Conservation (phyloP, 2,329 filamentous ascomycete genomes). For the Apiospora marii region DNA sequence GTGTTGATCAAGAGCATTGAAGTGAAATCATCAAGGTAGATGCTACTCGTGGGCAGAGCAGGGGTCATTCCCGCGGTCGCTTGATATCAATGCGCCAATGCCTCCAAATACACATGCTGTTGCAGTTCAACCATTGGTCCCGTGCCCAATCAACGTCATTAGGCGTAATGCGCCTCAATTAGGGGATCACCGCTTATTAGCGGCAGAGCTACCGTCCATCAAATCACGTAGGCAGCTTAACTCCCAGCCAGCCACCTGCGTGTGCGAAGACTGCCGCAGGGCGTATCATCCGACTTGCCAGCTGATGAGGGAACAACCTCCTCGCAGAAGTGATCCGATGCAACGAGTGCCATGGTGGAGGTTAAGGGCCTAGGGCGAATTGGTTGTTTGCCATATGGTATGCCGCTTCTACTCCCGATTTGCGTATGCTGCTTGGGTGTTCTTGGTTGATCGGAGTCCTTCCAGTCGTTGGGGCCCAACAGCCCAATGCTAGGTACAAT, state of each 20-base stretch:
- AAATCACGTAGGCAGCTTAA: conserved; percentile 3
- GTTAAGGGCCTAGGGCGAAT: not conserved
- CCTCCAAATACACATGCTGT: not conserved
- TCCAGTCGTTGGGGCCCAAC: conserved; percentile 11
- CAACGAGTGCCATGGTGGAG: not conserved
- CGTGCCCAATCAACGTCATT: conserved; percentile 22
- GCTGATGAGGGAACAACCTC: not conserved
- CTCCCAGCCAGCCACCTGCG: not conserved
- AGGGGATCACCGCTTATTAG: conserved; percentile 21
- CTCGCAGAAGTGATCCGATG: not conserved
- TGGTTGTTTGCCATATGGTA: not conserved
- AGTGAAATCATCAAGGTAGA: too few species aligned
- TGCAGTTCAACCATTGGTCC: not conserved
- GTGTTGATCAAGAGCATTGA: too few species aligned
- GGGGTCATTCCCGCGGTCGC: too few species aligned
- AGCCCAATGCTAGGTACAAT: not conserved
- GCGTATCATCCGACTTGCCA: not conserved
- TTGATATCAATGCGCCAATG: not conserved
- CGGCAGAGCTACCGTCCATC: conserved; percentile 2
- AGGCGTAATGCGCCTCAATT: conserved; percentile 23
- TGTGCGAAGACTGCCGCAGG: not conserved
- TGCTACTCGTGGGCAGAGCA: too few species aligned
- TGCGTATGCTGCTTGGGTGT: not conserved
- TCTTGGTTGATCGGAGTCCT: not conserved
- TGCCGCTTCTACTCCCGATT: conserved; percentile 3